Conservation (phyloP, 1,284 basidiomycete genomes). For the Microbotryomycetes sp. region DNA sequence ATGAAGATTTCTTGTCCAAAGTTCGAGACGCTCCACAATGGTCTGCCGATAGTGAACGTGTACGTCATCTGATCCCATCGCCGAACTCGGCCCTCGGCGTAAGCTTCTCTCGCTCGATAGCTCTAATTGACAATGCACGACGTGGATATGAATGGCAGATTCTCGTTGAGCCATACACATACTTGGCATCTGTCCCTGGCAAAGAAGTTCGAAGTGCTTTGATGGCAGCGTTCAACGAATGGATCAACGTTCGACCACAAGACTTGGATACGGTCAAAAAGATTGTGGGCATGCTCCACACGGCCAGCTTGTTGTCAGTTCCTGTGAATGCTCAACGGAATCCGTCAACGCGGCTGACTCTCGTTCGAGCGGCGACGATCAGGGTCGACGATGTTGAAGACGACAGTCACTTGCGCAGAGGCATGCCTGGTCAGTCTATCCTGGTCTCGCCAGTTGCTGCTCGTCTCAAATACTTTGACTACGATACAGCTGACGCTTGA, state of each 20-base stretch:
- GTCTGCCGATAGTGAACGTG: constrained; percentile 43
- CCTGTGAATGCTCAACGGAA: not conserved
- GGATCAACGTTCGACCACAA: constrained; percentile 72
- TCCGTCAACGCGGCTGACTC: too few relatives aligned
- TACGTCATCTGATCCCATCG: constrained; percentile 20
- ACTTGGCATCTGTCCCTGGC: constrained; percentile 77
- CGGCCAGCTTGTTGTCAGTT: constrained; percentile 79
- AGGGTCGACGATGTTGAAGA: constrained; percentile 98
- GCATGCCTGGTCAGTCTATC: constrained; percentile 59
- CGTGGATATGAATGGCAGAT: constrained; percentile 8
- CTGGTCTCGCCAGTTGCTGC: not conserved
- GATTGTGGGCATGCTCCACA: constrained; percentile 90
- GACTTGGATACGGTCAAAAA: constrained; percentile 67
- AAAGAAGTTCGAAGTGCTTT: constrained; percentile 87
- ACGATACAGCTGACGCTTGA: not conserved
- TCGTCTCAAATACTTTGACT: not conserved
- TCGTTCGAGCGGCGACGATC: too few relatives aligned
- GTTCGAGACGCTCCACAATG: constrained; percentile 40
- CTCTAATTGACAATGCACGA: not conserved
- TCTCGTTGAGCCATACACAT: constrained; percentile 70
- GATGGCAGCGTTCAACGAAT: constrained; percentile 89
- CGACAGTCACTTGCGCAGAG: constrained; percentile 79
- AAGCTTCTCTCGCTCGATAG: not conserved
- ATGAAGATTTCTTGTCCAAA: constrained; percentile 39
- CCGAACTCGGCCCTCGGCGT: too few relatives aligned